phyloP scores from a whole-genome alignment of 495 filamentous ascomycete species.

The Acidomyces sp. region DNA sequence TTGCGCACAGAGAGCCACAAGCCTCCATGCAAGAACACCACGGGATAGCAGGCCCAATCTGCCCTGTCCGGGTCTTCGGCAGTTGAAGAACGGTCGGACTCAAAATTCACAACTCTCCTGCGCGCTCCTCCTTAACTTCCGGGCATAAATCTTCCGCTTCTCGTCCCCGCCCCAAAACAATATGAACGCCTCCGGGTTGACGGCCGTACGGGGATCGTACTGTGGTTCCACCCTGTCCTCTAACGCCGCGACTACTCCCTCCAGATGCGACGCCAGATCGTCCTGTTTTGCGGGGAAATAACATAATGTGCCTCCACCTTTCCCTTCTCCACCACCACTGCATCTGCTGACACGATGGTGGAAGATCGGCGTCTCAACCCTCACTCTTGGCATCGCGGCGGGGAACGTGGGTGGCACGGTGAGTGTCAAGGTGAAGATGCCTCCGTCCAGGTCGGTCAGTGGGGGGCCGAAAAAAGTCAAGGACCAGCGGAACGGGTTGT shows the following conservation, averaged over 20 bases:
- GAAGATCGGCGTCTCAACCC: slow-evolving; percentile 67
- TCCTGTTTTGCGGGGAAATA: slow-evolving; percentile 64
- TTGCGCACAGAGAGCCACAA: too few relatives aligned
- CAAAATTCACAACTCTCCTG: slow-evolving; percentile 41
- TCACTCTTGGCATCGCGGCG: slow-evolving; percentile 63
- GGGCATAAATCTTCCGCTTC: slow-evolving; percentile 69
- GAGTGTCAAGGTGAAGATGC: slow-evolving; percentile 70
- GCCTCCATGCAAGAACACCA: too few relatives aligned
- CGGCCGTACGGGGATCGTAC: slow-evolving; percentile 80
- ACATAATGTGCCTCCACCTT: slow-evolving; percentile 51
- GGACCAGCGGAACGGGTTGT: slow-evolving; percentile 55
- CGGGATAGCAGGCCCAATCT: too few relatives aligned
- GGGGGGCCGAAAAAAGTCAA: slow-evolving; percentile 80
- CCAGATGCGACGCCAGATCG: slow-evolving; percentile 72
- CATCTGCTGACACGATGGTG: slow-evolving; percentile 74
- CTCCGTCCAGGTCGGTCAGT: slow-evolving; percentile 88
- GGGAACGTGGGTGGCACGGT: slow-evolving; percentile 81
- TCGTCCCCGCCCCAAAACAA: slow-evolving; percentile 75
- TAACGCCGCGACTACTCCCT: slow-evolving; percentile 67
- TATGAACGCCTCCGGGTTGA: slow-evolving; percentile 75
- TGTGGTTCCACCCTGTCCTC: slow-evolving; percentile 79
- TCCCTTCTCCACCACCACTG: too few relatives aligned
- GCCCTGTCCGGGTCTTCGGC: too few relatives aligned
- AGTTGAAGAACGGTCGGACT: too few relatives aligned
- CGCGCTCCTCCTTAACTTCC: slow-evolving; percentile 53